Conservation (phyloP, 805 yeast genomes). For the Maudiozyma serrabonitensis region DNA sequence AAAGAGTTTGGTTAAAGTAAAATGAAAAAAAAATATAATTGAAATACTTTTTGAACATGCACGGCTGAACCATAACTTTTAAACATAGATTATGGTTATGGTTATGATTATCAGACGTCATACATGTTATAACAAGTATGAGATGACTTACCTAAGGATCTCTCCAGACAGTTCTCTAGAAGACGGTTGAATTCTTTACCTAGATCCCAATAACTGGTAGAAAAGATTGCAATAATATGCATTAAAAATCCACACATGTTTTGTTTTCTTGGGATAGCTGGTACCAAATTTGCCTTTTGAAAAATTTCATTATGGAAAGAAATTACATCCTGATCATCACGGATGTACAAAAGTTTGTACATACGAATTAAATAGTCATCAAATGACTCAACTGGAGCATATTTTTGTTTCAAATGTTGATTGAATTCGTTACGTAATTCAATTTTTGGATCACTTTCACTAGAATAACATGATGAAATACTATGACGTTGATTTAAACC, state of each 20-base stretch:
- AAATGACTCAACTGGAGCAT: slow-evolving; percentile 39
- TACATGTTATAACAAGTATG: slow-evolving; percentile 46
- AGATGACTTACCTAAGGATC: slow-evolving; percentile 42
- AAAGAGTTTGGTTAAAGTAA: too few species aligned
- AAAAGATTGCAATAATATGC: slow-evolving; percentile 34
- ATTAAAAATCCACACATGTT: slow-evolving; percentile 47
- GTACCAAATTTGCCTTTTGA: slow-evolving; percentile 34
- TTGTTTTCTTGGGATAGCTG: slow-evolving; percentile 34
- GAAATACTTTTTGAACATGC: too few species aligned
- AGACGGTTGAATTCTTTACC: slow-evolving; percentile 48
- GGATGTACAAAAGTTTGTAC: slow-evolving; percentile 29
- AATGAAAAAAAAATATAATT: too few species aligned
- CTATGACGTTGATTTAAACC: background rate
- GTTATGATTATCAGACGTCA: slow-evolving; percentile 6
- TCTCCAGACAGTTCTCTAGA: slow-evolving; percentile 42
- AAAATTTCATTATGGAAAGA: slow-evolving; percentile 36
- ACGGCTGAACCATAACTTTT: too few species aligned
- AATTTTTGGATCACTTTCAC: background rate
- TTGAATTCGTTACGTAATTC: background rate
- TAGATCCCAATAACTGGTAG: slow-evolving; percentile 43
- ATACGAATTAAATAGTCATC: slow-evolving; percentile 42
- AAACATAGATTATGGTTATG: too few species aligned
- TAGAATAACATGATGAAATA: background rate
- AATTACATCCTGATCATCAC: slow-evolving; percentile 23
- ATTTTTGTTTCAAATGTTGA: slow-evolving; percentile 6